Conservation (phyloP, 306 rosid genomes). For the Cucumis hystrix region DNA sequence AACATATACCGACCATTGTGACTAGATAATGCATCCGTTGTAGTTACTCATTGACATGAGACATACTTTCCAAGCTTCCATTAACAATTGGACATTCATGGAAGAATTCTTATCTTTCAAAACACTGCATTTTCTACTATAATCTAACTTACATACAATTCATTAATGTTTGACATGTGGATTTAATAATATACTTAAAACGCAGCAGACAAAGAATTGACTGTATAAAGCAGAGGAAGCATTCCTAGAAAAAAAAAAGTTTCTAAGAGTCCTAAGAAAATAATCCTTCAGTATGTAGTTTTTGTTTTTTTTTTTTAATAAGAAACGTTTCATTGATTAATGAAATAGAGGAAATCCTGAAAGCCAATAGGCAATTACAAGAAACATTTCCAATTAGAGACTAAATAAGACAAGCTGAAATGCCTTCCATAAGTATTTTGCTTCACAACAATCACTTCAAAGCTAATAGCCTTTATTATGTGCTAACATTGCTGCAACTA, state of each 20-base stretch:
- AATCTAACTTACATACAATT: background rate
- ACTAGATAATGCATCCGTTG: background rate
- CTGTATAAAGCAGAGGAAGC: constrained; percentile 1
- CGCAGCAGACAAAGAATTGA: constrained; percentile 5
- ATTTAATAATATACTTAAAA: background rate
- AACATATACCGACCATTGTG: constrained; percentile 2
- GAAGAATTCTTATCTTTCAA: background rate
- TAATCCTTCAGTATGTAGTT: background rate
- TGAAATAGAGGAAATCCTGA: too few relatives aligned
- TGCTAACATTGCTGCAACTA: background rate
- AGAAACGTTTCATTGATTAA: too few relatives aligned
- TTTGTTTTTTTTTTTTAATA: too few relatives aligned
- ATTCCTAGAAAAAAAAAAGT: background rate
- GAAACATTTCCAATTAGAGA: too few relatives aligned
- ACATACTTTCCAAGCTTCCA: constrained; percentile 3
- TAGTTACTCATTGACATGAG: background rate
- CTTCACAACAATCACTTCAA: constrained; percentile 1
- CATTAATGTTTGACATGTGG: background rate
- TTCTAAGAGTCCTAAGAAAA: background rate
- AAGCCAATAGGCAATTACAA: too few relatives aligned
- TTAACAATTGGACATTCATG: background rate
- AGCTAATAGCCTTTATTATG: background rate
- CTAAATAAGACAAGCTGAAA: too few relatives aligned
- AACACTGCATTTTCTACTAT: background rate
- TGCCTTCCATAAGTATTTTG: background rate